A percentile compares a stretch with the other conserved stretches of the same genome.
These are phyloP conservation scores for Scheffersomyces coipomensis DNA, from an alignment of 805 yeast genomes.

Conservation along the genomic window DNA sequence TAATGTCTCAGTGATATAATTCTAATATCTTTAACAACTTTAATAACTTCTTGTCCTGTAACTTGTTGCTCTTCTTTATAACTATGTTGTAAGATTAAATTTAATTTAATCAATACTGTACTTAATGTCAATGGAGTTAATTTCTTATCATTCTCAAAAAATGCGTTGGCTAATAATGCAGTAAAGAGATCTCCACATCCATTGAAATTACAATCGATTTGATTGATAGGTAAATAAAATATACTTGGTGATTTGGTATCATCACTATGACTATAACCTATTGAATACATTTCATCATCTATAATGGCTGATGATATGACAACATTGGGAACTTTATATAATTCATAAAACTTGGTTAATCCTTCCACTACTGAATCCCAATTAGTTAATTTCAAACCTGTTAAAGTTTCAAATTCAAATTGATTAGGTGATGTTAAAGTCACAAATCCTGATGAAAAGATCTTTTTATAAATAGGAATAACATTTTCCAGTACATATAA, in stretches of 20 bases:
- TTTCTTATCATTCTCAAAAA: slow-evolving; percentile 22
- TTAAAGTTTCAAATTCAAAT: slow-evolving; percentile 65
- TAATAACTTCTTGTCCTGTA: slow-evolving; percentile 10
- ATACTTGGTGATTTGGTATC: background rate
- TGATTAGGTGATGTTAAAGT: slow-evolving; percentile 70
- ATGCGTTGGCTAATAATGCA: slow-evolving; percentile 55
- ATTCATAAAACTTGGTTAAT: slow-evolving; percentile 38
- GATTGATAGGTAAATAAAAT: slow-evolving; percentile 41
- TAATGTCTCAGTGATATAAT: slow-evolving; percentile 33
- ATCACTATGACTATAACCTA: slow-evolving; percentile 30
- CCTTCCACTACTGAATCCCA: slow-evolving; percentile 37
- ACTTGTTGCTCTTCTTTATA: slow-evolving; percentile 18
- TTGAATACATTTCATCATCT: slow-evolving; percentile 32
- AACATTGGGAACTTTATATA: slow-evolving; percentile 47
- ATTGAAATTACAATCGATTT: slow-evolving; percentile 59
- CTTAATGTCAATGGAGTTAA: slow-evolving; percentile 25
- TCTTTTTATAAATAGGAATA: slow-evolving; percentile 48
- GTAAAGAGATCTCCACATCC: slow-evolving; percentile 78
- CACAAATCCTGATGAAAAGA: slow-evolving; percentile 44
- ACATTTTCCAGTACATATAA: slow-evolving; percentile 67
- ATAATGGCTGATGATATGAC: slow-evolving; percentile 59
- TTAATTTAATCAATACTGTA: slow-evolving; percentile 23
- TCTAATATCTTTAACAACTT: slow-evolving; percentile 31
- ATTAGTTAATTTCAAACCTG: slow-evolving; percentile 42
- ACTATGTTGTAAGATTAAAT: slow-evolving; percentile 27